Base-by-base conservation (phyloP, 2,329 filamentous ascomycete genomes). In the Hymenoscyphus repandus region DNA sequence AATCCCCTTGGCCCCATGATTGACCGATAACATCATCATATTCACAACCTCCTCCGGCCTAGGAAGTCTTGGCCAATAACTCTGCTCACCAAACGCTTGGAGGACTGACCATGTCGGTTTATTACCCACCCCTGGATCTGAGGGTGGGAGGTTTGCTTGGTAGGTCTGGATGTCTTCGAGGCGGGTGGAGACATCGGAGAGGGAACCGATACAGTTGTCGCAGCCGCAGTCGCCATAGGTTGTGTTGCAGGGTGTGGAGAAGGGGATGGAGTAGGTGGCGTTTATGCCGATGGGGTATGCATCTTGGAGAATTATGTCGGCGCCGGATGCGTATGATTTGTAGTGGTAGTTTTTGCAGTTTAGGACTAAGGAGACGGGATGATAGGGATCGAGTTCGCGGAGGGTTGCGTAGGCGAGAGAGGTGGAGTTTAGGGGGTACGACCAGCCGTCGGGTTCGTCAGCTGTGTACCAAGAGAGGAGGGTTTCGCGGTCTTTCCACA, bases 281-380 rank as follows among this genome's bases (percentile, higher is more conserved):
- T 77, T 75, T 37, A 72, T 70, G 4, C 69, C 70, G 45, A 78
- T 66, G 0, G 75, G 74, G 49, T 77, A 78, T 0, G 72, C 68
- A 51, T 78, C 75, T 32, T 69, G 66, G 47, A 75, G 65, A 46
- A 78, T 67, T 54, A 77, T 75, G 53, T 78, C 75, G 1, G 73
- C 70, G 5, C 75, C 75, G 0, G 68, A 59, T 1, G 72, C 64
- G 57, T 78, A 77, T 17, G 71, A 64, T 34, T 61, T 54, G 62
- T 74, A 77, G 57, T 76, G 69, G 62, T 73, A 78, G 57, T 77
- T 74, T 43, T 69, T 68, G 64, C 75, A 78, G 58, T 78, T 78
- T 22, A 78, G 65, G 9, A 69, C 70, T 10, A 77, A 66, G 7
- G 69, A 72, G 30, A 75, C 66, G 1, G 75, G 75, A 60, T 77